Evolutionary conservation across 495 filamentous ascomycete genomes (phyloP), one percentile per base, ranked within the genome.

Genomic region (Penicillium bovifimosum): DNA sequence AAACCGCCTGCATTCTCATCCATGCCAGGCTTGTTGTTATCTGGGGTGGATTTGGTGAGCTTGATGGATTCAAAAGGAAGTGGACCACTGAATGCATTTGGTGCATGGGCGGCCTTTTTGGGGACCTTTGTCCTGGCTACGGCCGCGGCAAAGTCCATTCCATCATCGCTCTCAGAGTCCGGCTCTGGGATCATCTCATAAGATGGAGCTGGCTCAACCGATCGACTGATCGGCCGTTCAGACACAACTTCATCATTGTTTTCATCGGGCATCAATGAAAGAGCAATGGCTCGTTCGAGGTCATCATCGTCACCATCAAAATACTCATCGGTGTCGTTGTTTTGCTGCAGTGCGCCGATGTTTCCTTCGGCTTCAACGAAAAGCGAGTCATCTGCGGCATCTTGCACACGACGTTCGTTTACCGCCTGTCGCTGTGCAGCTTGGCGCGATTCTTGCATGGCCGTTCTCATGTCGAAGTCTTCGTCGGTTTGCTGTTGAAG

Each of bases 61-160:
- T 88, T 80, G 1, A 98, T 74, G 40, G 86, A 88, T 64, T 96
- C 89, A 59, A 97, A 97, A 1, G 92, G 92, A 13, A 97, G 70
- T 2, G 91, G 89, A 0, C 92, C 92, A 60, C 80, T 79, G 62
- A 95, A 69, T 32, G 63, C 57, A 46, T 69, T 55, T 24, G 51
- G 57, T 11, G 53, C 5, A 2, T 38, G 26, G 9, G 64, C 40
- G 14, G 57, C 62, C 38, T 67, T 66, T 29, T 70, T 56, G 6
- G 64, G 50, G 40, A 66, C 61, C 32, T 67, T 72, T 5, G 74
- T 69, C 50, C 65, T 67, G n/a, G 70, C 68, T 28, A 77, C 47
- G 20, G 73, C 74, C 32, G 71, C 63, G 20, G 68, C 42, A 55
- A 77, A 75, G 45, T 77, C 73, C 58, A 77, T 60, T 11, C 64